A percentile compares a stretch with the other conserved stretches of the same genome.
Conservation (phyloP, 331 rosid genomes). For the Quercus lobata region DNA sequence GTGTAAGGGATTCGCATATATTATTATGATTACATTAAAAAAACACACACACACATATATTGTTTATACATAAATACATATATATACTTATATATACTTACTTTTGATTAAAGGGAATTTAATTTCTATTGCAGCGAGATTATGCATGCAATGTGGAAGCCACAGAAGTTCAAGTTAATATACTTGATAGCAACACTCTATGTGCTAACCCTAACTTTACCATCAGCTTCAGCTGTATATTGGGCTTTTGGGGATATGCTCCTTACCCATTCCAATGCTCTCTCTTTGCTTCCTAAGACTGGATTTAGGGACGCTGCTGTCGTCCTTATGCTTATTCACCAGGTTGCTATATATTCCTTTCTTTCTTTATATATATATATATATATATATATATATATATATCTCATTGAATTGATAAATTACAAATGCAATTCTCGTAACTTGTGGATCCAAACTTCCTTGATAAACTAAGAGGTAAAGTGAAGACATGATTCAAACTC, state of each 20-base stretch:
- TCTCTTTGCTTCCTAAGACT: conserved; percentile 79
- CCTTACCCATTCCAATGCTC: conserved; percentile 88
- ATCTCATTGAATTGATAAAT: too few relatives aligned
- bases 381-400: too few relatives aligned
- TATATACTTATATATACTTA: not conserved
- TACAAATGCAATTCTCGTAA: too few relatives aligned
- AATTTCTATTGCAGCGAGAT: conserved; percentile 63
- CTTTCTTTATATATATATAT: not conserved
- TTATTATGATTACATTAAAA: not conserved
- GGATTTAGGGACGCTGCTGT: conserved; percentile 79
- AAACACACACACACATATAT: not conserved
- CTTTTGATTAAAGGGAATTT: conserved; percentile 5
- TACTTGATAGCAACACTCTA: conserved; percentile 87
- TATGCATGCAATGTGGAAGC: conserved; percentile 99
- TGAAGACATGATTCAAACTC: too few relatives aligned
- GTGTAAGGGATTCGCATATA: conserved; percentile 51
- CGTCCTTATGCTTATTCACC: conserved; percentile 96
- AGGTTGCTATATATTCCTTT: conserved; percentile 37
- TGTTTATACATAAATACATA: not conserved
- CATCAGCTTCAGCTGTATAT: conserved; percentile 90
- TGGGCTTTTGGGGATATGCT: conserved; percentile 97
- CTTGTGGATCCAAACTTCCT: too few relatives aligned
- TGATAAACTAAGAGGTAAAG: too few relatives aligned
- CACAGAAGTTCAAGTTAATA: conserved; percentile 89
- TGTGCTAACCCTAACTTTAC: conserved; percentile 85